Base-by-base conservation (phyloP, 495 filamentous ascomycete species). In the Penicillium diatomitis region DNA sequence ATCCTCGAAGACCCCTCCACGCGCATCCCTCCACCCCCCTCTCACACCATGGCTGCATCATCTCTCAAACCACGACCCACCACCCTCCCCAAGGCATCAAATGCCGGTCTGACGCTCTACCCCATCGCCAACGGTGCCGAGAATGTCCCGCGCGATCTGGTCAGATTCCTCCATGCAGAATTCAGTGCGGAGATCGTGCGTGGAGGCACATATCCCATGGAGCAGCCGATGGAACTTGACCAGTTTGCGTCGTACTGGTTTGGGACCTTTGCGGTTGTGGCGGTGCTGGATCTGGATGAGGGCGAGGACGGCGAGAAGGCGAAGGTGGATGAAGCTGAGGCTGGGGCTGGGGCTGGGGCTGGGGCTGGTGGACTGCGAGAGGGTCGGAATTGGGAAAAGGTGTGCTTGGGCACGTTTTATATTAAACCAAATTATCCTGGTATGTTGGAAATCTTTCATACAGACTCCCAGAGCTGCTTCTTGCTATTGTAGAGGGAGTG, bases 361-460 rank as follows among this genome's bases (percentile, higher is more conserved):
- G 20, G 20, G 20, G 20, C 20, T 20, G 41, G 51, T 12, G 55
- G 55, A 6, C 36, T 80, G 33, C 46, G 49, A 29, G 64, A 71
- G 46, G 76, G 74, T 0, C 75, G 78, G 54, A 82, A 95, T 61
- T 98, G 92, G 92, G 77, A 82, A 52, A 81, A 73, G 51, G 74
- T 84, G 55, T 96, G 90, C 64, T 69, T 96, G 54, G 92, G 92
- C 34, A 96, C 88, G 58, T 98, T 96, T 63, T 98, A 96, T 73
- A 82, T 95, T 63, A 96, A 96, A 72, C 90, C 92, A 35, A 97
- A 98, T 72, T 98, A 98, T 74, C 92, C 92, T 10, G 92, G 92
- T 65, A 74, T 82, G 55, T 88, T 76, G 20, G 20, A 20, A 20
- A 20, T 20, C 20, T 20, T 20, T 20, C 20, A 20, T 20, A 0